A percentile compares a stretch with the other conserved stretches of the same genome.
Evolutionary conservation across 495 filamentous ascomycete genomes (phyloP).

Genomic region (Aspergillus baeticus): DNA sequence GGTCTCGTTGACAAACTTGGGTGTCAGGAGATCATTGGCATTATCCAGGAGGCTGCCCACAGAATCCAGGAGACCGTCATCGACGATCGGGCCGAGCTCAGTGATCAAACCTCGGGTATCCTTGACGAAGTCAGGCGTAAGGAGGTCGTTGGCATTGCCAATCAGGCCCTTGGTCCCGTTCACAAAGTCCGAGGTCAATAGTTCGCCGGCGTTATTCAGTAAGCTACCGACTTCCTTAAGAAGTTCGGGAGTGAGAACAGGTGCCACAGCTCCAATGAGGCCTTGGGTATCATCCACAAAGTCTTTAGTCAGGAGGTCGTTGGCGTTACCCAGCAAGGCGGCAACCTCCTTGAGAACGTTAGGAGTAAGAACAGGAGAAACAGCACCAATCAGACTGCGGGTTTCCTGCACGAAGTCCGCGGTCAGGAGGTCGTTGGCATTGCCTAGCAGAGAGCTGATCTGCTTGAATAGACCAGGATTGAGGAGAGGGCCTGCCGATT

Average conservation of each 20-base stretch:
- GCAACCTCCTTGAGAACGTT: conserved; percentile 36
- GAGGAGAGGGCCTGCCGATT: conserved; percentile 27
- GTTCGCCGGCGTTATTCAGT: conserved; percentile 36
- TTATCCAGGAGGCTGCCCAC: conserved; percentile 32
- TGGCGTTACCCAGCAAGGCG: conserved; percentile 38
- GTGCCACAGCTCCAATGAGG: conserved; percentile 29
- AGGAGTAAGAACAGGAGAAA: conserved; percentile 35
- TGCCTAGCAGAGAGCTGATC: conserved; percentile 35
- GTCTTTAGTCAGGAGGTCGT: conserved; percentile 32
- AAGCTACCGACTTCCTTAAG: conserved; percentile 34
- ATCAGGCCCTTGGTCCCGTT: conserved; percentile 36
- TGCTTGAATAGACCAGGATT: conserved; percentile 37
- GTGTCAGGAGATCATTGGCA: conserved; percentile 37
- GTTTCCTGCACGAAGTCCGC: conserved; percentile 35
- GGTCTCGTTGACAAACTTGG: conserved; percentile 44
- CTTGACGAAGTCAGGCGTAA: conserved; percentile 35
- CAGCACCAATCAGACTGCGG: conserved; percentile 26
- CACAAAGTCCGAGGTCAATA: conserved; percentile 40
- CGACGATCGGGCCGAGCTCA: conserved; percentile 32
- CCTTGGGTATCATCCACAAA: conserved; percentile 37
- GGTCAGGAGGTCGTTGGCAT: conserved; percentile 35
- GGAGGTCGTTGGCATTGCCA: conserved; percentile 35
- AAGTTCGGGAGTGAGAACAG: conserved; percentile 34
- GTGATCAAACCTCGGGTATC: conserved; percentile 36
- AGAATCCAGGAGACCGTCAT: conserved; percentile 32